Conservation (phyloP, 768 basidiomycete species). For the Floccularia luteovirens region DNA sequence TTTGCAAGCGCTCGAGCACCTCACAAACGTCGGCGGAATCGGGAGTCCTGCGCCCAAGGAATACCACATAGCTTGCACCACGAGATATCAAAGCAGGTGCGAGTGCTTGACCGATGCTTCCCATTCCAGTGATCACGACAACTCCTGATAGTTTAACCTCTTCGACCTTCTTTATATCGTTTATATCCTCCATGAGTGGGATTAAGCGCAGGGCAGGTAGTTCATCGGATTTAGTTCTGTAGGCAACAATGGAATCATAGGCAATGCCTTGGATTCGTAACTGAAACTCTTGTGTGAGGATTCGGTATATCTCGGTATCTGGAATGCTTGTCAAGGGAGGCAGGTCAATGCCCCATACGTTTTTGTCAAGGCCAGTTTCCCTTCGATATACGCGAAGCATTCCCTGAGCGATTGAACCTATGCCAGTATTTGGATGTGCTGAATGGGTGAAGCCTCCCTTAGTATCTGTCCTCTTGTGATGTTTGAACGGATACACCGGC, state of each 20-base stretch:
- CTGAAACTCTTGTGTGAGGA: constrained; percentile 2
- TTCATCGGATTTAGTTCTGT: constrained; percentile 12
- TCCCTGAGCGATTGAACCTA: constrained; percentile 17
- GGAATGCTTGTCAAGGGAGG: constrained; percentile 3
- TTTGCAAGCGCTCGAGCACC: constrained; percentile 10
- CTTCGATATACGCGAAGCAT: constrained; percentile 20
- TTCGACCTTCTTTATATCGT: not conserved
- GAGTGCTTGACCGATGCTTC: constrained; percentile 19
- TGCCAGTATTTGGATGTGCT: not conserved
- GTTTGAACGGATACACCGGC: not conserved
- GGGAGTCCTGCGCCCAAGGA: constrained; percentile 16
- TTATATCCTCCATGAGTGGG: constrained; percentile 13
- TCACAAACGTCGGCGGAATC: constrained; percentile 11
- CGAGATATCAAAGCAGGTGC: constrained; percentile 15
- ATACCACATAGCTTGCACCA: constrained; percentile 15
- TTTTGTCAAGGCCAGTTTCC: constrained; percentile 14
- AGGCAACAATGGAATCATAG: constrained; percentile 13
- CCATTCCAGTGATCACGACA: constrained; percentile 23
- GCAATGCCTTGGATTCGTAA: constrained; percentile 10
- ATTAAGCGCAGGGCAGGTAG: constrained; percentile 15
- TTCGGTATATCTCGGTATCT: not conserved
- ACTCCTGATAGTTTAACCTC: constrained; percentile 11
- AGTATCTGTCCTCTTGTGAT: no score
- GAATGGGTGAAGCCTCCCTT: not conserved
- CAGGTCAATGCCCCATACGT: constrained; percentile 14